phyloP scores from a whole-genome alignment of 164 flowering plant species.

The Macadamia integrifolia region DNA sequence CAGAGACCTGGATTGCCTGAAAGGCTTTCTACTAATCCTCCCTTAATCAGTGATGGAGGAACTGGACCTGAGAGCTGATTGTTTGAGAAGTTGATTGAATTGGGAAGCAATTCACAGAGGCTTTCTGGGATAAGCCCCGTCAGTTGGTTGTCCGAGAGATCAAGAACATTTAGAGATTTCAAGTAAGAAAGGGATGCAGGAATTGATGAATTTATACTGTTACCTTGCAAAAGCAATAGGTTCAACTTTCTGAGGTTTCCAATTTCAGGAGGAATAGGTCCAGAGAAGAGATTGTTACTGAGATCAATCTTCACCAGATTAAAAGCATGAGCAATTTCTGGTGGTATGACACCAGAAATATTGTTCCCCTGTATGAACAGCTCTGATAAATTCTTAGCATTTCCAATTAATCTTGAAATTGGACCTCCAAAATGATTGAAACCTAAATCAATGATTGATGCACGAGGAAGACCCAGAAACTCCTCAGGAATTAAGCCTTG shows the following conservation, averaged over 20 bases:
- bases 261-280: slow-evolving; percentile 72
- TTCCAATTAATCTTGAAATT: slow-evolving; percentile 36
- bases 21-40: slow-evolving; percentile 65
- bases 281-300: slow-evolving; percentile 66
- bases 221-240: slow-evolving; percentile 53
- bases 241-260: slow-evolving; percentile 62
- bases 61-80: slow-evolving; percentile 81
- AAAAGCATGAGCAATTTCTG: slow-evolving; percentile 52
- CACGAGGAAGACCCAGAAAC: slow-evolving; percentile 65
- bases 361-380: slow-evolving; percentile 61
- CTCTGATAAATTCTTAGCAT: slow-evolving; percentile 68
- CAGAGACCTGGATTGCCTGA: slow-evolving; percentile 81
- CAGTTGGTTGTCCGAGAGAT: slow-evolving; percentile 70
- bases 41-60: slow-evolving; percentile 50
- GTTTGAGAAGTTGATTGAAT: slow-evolving; percentile 71
- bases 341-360: slow-evolving; percentile 69
- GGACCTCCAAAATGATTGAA: slow-evolving; percentile 54
- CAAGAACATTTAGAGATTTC: slow-evolving; percentile 74
- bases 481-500: slow-evolving; percentile 61
- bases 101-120: slow-evolving; percentile 58
- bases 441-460: slow-evolving; percentile 64
- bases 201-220: slow-evolving; percentile 66
- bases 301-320: slow-evolving; percentile 84
- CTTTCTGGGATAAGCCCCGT: slow-evolving; percentile 76
- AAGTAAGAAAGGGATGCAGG: slow-evolving; percentile 63